A percentile compares a stretch with the other conserved stretches of the same genome.
phyloP scores from a whole-genome alignment of 2,329 filamentous ascomycete genomes.

The Phoma sp. region DNA sequence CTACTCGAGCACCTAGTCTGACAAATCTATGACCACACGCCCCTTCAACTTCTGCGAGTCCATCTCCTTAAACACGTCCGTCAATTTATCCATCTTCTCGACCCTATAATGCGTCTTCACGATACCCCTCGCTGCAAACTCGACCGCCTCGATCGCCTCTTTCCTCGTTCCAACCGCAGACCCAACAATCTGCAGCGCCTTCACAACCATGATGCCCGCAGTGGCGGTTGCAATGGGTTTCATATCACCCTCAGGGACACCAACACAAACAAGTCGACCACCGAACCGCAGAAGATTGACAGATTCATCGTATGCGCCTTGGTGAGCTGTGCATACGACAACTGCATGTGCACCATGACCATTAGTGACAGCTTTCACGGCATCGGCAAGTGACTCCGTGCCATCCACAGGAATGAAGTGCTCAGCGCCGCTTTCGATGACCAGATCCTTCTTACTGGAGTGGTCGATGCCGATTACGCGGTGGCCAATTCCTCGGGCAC shows the following conservation, averaged over 20 bases:
- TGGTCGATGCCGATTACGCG: constrained; percentile 72
- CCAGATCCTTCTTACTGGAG: constrained; percentile 68
- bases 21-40: constrained; percentile 57
- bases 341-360: constrained; percentile 68
- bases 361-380: constrained; percentile 64
- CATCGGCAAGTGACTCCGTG: constrained; percentile 58
- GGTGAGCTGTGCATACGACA: constrained; percentile 61
- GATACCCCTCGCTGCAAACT: constrained; percentile 52
- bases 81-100: constrained; percentile 58
- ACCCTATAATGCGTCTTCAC: constrained; percentile 58
- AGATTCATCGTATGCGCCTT: constrained; percentile 54
- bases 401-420: constrained; percentile 70
- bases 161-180: constrained; percentile 56
- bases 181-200: constrained; percentile 54
- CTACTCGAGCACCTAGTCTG: not conserved
- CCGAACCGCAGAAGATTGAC: constrained; percentile 55
- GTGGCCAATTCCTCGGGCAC: constrained; percentile 66
- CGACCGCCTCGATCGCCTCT: constrained; percentile 59
- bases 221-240: constrained; percentile 53
- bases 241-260: constrained; percentile 57
- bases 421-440: constrained; percentile 68
- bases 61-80: constrained; percentile 57
- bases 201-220: constrained; percentile 52
- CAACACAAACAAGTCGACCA: constrained; percentile 56
- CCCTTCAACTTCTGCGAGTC: constrained; percentile 54